Evolutionary conservation across 2,329 filamentous ascomycete species (phyloP).

Genomic region (Cadophora sp.): DNA sequence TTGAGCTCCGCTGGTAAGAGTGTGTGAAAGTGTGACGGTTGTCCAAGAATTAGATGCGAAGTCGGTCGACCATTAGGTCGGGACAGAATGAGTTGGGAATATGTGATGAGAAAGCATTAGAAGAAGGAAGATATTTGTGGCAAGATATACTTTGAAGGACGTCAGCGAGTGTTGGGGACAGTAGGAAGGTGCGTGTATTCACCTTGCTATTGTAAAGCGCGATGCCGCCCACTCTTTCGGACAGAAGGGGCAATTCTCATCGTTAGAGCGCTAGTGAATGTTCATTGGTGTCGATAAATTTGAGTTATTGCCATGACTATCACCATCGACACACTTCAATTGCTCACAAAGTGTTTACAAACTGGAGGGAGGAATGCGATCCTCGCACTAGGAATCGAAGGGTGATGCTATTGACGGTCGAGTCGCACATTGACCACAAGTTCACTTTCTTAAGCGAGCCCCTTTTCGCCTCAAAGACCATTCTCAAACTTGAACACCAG

Average conservation of each 20-base stretch:
- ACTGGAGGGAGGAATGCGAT: no score
- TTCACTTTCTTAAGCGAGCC: no score
- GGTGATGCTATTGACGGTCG: no score
- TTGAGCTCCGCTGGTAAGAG: background rate
- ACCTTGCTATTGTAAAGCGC: background rate
- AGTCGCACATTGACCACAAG: no score
- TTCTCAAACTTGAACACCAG: no score
- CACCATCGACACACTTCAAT: no score
- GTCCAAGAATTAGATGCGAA: background rate
- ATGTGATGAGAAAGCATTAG: background rate
- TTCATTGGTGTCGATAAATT: background rate
- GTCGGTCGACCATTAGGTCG: background rate
- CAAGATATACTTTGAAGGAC: background rate
- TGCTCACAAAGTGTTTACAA: no score
- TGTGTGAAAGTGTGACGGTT: background rate
- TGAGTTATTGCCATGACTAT: background rate
- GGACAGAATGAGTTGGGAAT: background rate
- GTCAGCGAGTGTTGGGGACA: background rate
- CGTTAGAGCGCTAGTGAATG: background rate
- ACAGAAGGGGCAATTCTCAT: background rate
- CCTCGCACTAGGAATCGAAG: no score
- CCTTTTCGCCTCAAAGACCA: no score
- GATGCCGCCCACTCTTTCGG: no score
- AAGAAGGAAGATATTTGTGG: background rate
- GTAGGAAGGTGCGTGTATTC: conserved; percentile 1